Conservation (phyloP, 1,139 yeast species). For the Saccharomyces hybrid region DNA sequence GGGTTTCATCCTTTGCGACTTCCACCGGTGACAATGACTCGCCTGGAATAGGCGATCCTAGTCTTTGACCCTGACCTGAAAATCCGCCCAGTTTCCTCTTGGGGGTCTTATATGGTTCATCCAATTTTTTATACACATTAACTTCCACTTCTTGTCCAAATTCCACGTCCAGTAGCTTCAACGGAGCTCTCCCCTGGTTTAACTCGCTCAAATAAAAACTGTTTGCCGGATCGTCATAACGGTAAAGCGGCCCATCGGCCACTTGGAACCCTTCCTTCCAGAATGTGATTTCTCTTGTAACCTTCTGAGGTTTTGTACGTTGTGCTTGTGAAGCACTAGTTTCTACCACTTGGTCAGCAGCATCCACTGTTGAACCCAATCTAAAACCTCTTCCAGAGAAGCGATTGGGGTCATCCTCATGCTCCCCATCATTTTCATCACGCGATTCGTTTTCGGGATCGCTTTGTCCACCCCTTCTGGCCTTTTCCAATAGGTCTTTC, state of each 20-base stretch:
- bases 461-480: slow-evolving; percentile 41
- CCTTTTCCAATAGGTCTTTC: slow-evolving; percentile 53
- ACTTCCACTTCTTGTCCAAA: slow-evolving; percentile 97
- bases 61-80: slow-evolving; percentile 71
- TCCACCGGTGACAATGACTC: slow-evolving; percentile 32
- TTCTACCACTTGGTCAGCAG: slow-evolving; percentile 36
- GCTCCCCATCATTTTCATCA: slow-evolving; percentile 29
- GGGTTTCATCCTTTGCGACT: slow-evolving; percentile 6
- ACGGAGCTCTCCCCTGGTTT: slow-evolving; percentile 90
- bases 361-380: slow-evolving; percentile 46
- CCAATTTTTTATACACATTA: slow-evolving; percentile 68
- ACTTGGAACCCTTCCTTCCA: slow-evolving; percentile 97
- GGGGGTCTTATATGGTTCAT: slow-evolving; percentile 75
- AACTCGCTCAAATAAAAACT: slow-evolving; percentile 68
- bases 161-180: slow-evolving; percentile 70
- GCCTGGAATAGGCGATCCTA: slow-evolving; percentile 87
- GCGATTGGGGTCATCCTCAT: slow-evolving; percentile 12
- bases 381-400: slow-evolving; percentile 73
- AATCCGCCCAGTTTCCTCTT: slow-evolving; percentile 65
- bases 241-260: slow-evolving; percentile 77
- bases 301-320: slow-evolving; percentile 34
- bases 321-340: slow-evolving; percentile 26
- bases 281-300: slow-evolving; percentile 71
- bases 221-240: slow-evolving; percentile 89
- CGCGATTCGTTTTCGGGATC: slow-evolving; percentile 29